Base-by-base conservation (phyloP, 176 grass and related monocot species). In the Aegilops tauschii region DNA sequence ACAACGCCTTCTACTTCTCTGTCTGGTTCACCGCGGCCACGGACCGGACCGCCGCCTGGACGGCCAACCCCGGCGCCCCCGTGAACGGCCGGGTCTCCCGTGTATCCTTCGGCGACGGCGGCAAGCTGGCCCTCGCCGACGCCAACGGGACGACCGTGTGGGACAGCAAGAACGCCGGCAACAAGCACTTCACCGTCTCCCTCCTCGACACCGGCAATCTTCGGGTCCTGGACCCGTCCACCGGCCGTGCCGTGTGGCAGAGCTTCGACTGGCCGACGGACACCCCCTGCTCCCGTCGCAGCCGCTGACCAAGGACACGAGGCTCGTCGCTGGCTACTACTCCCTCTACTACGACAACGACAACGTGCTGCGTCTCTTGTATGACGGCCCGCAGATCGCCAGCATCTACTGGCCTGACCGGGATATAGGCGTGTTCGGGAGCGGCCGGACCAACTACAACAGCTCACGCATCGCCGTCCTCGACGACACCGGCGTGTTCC, bases 331-430 rank as follows among this genome's bases (percentile, higher is more conserved):
- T 7, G 64, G 79, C 1, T 72, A 78, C 54, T 93, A 73, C 80
- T 34, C 1, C 80, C 79, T 87, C 75, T 87, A 84, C 54, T 58
- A 58, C 54, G 54, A 58, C 54, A 58, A 58, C 54, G 54, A 58
- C 54, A 58, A 58, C 54, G 54, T 58, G 54, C 54, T 58, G 18
- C 54, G 54, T 2, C 54, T 58, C 54, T 3, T 58, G 6, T 58
- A 58, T 3, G 54, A 58, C 18, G 54, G 54, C 3, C 18, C 54
- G 54, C 17, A 58, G 18, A 58, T 58, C 0, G 83, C 91, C 2
- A 90, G 85, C 81, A 87, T 90, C 65, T 93, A 93, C 83, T 93
- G 87, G 87, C 85, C 88, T 4, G 12, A 32, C 9, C 80, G 81
- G 16, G 47, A 29, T 6, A 1, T 28, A 5, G 16, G 0, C 18